These are phyloP conservation scores for Botrytis porri DNA, from an alignment of 2,329 filamentous ascomycete genomes.

Conservation along the genomic window DNA sequence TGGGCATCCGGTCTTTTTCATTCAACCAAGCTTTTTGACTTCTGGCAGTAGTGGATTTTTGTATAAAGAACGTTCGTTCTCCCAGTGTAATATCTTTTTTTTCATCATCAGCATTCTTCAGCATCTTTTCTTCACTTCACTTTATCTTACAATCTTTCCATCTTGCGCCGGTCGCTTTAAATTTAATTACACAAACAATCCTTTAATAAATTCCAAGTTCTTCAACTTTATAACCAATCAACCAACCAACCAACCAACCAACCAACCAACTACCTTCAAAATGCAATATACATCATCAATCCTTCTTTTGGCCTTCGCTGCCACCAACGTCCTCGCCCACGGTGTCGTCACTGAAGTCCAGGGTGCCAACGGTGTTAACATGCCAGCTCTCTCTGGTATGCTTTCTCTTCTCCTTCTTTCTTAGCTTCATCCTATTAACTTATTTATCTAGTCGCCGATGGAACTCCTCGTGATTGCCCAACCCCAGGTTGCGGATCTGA, in stretches of 20 bases:
- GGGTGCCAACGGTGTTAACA: slow-evolving; percentile 60
- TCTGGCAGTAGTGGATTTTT: slow-evolving; percentile 19
- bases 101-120: slow-evolving; percentile 32
- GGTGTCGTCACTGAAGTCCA: slow-evolving; percentile 55
- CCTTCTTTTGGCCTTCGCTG: slow-evolving; percentile 45
- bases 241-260: slow-evolving; percentile 16
- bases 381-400: slow-evolving; percentile 57
- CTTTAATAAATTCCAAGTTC: slow-evolving; percentile 16
- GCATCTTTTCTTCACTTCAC: slow-evolving; percentile 19
- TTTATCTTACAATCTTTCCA: slow-evolving; percentile 29
- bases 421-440: slow-evolving; percentile 23
- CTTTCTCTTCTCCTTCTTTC: neutral
- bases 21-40: slow-evolving; percentile 26
- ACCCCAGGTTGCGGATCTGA: slow-evolving; percentile 61
- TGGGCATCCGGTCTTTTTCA: slow-evolving; percentile 31
- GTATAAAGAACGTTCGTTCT: slow-evolving; percentile 30
- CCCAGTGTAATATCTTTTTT: slow-evolving; percentile 22
- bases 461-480: slow-evolving; percentile 65
- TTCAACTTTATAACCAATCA: slow-evolving; percentile 15
- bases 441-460: slow-evolving; percentile 51
- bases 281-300: slow-evolving; percentile 49
- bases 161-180: slow-evolving; percentile 31
- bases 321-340: slow-evolving; percentile 52
- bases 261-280: slow-evolving; percentile 36
- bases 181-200: slow-evolving; percentile 19